A percentile compares a stretch with the other conserved stretches of the same genome.
Conservation (phyloP, 2,329 filamentous ascomycete genomes). For the Stemphylium vesicarium region DNA sequence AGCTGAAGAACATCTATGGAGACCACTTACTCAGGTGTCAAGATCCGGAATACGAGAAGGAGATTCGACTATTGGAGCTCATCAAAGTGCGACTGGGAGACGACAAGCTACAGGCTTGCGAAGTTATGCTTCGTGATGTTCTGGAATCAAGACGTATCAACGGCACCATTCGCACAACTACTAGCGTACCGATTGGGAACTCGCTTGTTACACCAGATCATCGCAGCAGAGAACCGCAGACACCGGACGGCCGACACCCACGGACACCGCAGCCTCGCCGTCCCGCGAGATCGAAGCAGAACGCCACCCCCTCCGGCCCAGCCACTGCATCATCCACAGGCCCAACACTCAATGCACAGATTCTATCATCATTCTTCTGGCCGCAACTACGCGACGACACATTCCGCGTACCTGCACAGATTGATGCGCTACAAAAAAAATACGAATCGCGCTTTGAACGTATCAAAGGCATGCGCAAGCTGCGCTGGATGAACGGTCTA, state of each 20-base stretch:
- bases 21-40: conserved; percentile 75
- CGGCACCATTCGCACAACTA: conserved; percentile 50
- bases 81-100: conserved; percentile 91
- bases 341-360: conserved; percentile 72
- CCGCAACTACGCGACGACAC: conserved; percentile 75
- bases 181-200: conserved; percentile 10
- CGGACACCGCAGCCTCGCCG: conserved; percentile 37
- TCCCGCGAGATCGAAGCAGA: conserved; percentile 17
- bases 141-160: conserved; percentile 81
- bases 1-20: conserved; percentile 88
- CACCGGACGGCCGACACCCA: conserved; percentile 29
- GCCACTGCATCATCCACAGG: conserved; percentile 40
- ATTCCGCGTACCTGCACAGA: conserved; percentile 67
- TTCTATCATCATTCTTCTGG: conserved; percentile 94
- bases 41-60: conserved; percentile 72
- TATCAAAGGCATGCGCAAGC: conserved; percentile 81
- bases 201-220: conserved; percentile 28
- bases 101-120: conserved; percentile 83
- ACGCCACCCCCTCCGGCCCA: conserved; percentile 21
- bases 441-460: conserved; percentile 80
- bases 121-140: conserved; percentile 97
- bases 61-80: conserved; percentile 79
- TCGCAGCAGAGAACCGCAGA: conserved; percentile 21
- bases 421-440: conserved; percentile 66
- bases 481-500: conserved; percentile 85